Evolutionary conservation across 31 red algal genomes (phyloP).

Genomic region (Porphyra umbilicalis): DNA sequence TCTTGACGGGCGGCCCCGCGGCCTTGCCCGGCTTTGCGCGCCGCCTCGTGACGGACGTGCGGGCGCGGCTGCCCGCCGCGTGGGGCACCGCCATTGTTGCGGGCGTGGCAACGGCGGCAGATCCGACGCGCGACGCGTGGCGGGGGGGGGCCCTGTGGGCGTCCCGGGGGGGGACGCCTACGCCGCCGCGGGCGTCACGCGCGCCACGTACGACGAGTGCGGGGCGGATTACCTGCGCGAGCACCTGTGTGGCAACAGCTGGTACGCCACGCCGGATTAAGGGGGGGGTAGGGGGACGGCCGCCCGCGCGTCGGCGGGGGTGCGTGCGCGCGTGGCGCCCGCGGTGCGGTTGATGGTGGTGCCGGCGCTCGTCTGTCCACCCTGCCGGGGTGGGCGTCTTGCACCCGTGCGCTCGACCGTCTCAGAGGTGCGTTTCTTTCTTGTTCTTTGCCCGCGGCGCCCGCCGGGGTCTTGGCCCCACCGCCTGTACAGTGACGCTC

Average conservation of each 20-base stretch:
- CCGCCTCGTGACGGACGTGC: slow-evolving; percentile 44
- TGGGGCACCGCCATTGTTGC: slow-evolving; percentile 45
- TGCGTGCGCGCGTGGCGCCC: no score
- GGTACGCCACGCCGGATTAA: slow-evolving; percentile 22
- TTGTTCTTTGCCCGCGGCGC: no score
- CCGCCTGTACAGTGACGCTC: no score
- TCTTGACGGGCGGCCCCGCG: slow-evolving; percentile 64
- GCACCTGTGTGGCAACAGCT: slow-evolving; percentile 57
- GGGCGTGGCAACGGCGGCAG: slow-evolving; percentile 20
- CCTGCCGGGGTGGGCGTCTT: no score
- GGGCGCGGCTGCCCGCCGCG: slow-evolving; percentile 41
- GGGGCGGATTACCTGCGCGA: slow-evolving; percentile 78
- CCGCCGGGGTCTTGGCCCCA: no score
- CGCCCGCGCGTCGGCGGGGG: no score
- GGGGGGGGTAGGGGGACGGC: no score
- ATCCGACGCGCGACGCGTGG: slow-evolving; percentile 68
- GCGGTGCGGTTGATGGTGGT: no score
- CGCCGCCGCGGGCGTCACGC: slow-evolving; percentile 37
- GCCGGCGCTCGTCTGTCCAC: no score
- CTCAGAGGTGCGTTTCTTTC: no score
- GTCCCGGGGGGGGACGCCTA: slow-evolving; percentile 38
- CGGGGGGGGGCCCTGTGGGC: slow-evolving; percentile 64
- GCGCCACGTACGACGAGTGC: slow-evolving; percentile 70
- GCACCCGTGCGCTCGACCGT: no score
- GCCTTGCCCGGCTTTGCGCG: slow-evolving; percentile 21